These are phyloP conservation scores for Aureobasidium melanogenum DNA, from an alignment of 2,329 filamentous ascomycete species.

Conservation along the genomic window DNA sequence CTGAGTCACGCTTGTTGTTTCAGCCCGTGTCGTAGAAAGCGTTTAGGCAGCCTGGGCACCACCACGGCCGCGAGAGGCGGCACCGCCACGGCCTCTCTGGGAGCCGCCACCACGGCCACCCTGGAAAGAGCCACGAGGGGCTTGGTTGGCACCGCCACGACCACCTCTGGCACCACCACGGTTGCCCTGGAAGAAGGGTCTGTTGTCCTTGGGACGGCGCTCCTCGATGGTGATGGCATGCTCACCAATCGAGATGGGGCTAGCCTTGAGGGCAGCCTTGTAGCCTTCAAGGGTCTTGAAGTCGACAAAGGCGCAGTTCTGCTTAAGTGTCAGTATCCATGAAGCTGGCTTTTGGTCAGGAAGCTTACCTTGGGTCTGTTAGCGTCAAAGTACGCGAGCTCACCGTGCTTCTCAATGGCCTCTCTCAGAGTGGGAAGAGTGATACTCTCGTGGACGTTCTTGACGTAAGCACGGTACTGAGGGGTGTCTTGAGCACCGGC, in stretches of 20 bases:
- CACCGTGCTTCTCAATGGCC: constrained; percentile 60
- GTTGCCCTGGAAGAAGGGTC: constrained; percentile 25
- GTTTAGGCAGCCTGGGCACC: constrained; percentile 18
- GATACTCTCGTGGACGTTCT: constrained; percentile 88
- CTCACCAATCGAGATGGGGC: constrained; percentile 75
- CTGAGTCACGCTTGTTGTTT: background rate
- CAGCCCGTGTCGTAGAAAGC: background rate
- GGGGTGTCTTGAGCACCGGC: constrained; percentile 62
- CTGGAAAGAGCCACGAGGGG: constrained; percentile 58
- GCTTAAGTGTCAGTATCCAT: constrained; percentile 10
- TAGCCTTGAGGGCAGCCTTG: constrained; percentile 70
- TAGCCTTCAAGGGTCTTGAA: constrained; percentile 76
- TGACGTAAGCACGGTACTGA: constrained; percentile 81
- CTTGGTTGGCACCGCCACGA: constrained; percentile 29
- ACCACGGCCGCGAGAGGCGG: constrained; percentile 20
- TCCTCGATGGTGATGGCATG: constrained; percentile 83
- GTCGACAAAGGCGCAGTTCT: constrained; percentile 97
- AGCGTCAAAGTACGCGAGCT: constrained; percentile 55
- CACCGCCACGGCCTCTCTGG: constrained; percentile 36
- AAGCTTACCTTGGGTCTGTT: constrained; percentile 61
- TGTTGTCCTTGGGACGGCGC: constrained; percentile 54
- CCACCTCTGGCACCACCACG: constrained; percentile 32
- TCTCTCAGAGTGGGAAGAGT: constrained; percentile 62
- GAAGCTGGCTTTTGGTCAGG: background rate
- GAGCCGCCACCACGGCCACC: constrained; percentile 54